A percentile compares a stretch with the other conserved stretches of the same genome.
Conservation (phyloP, 306 rosid species). For the Abrus precatorius region DNA sequence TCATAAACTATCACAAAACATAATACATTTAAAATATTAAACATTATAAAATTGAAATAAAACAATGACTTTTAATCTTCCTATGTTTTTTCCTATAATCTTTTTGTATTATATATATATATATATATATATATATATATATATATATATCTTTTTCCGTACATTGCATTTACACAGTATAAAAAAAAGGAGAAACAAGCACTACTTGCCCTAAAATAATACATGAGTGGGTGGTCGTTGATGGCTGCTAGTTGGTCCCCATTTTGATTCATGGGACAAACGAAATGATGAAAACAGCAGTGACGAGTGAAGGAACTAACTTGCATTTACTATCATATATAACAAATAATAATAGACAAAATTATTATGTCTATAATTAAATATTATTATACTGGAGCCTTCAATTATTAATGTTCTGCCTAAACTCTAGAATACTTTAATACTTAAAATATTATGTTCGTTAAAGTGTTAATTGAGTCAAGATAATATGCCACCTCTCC, state of each 20-base stretch:
- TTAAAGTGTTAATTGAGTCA: not conserved
- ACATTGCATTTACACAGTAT: not conserved
- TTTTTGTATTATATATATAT: no score
- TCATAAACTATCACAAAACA: no score
- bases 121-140: no score
- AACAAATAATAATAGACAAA: not conserved
- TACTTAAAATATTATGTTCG: not conserved
- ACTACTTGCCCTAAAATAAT: not conserved
- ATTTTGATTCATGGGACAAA: constrained; percentile 51
- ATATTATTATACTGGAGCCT: not conserved
- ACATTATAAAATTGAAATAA: not conserved
- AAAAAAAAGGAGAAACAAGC: not conserved
- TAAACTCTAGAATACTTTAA: not conserved
- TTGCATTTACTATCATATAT: not conserved
- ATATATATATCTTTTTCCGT: not conserved
- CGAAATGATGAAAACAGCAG: constrained; percentile 4
- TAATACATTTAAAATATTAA: no score
- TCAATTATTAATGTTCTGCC: constrained; percentile 1
- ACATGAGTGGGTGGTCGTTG: constrained; percentile 28
- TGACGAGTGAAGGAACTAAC: constrained; percentile 13
- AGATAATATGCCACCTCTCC: no score
- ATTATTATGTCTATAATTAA: constrained; percentile 5
- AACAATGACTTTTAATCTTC: not conserved
- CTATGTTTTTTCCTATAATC: no score
- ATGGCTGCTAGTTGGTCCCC: constrained; percentile 46